A percentile compares a stretch with the other conserved stretches of the same genome.
Conservation (phyloP, 495 filamentous ascomycete species). For the Neurospora sp. region DNA sequence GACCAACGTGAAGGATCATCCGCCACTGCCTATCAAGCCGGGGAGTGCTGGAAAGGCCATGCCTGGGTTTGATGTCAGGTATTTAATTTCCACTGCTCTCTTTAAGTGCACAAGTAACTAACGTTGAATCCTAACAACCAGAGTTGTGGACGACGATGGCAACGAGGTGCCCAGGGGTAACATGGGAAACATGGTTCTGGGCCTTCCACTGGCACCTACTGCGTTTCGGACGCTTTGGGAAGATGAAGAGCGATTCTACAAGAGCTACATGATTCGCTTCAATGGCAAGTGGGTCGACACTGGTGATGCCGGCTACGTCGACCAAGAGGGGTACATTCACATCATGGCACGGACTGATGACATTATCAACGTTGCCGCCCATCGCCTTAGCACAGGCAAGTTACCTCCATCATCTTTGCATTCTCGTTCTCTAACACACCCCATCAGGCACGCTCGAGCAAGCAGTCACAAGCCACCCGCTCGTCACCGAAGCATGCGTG, state of each 20-base stretch:
- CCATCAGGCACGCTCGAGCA: slow-evolving; percentile 72
- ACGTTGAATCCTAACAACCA: slow-evolving; percentile 1
- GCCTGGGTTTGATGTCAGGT: slow-evolving; percentile 75
- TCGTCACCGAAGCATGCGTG: slow-evolving; percentile 71
- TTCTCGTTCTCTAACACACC: background rate
- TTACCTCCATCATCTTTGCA: background rate
- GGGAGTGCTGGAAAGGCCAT: slow-evolving; percentile 82
- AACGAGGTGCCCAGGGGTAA: slow-evolving; percentile 50
- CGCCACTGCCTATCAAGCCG: slow-evolving; percentile 50
- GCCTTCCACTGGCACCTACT: slow-evolving; percentile 69
- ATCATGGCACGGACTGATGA: slow-evolving; percentile 85
- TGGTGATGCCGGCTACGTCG: slow-evolving; percentile 80
- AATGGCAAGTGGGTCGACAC: slow-evolving; percentile 76
- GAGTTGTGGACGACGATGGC: slow-evolving; percentile 71
- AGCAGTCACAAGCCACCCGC: slow-evolving; percentile 70
- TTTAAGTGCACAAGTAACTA: background rate
- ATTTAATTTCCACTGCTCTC: background rate
- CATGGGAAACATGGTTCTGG: slow-evolving; percentile 93
- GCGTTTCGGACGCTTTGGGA: slow-evolving; percentile 77
- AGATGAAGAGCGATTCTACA: slow-evolving; percentile 76
- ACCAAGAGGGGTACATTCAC: slow-evolving; percentile 71
- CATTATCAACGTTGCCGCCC: slow-evolving; percentile 90
- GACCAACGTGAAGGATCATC: slow-evolving; percentile 14
- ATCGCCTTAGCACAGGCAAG: slow-evolving; percentile 79
- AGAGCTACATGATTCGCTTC: slow-evolving; percentile 71